Base-by-base conservation (phyloP, 1,284 basidiomycete species). In the Ustilago shanxiensis region DNA sequence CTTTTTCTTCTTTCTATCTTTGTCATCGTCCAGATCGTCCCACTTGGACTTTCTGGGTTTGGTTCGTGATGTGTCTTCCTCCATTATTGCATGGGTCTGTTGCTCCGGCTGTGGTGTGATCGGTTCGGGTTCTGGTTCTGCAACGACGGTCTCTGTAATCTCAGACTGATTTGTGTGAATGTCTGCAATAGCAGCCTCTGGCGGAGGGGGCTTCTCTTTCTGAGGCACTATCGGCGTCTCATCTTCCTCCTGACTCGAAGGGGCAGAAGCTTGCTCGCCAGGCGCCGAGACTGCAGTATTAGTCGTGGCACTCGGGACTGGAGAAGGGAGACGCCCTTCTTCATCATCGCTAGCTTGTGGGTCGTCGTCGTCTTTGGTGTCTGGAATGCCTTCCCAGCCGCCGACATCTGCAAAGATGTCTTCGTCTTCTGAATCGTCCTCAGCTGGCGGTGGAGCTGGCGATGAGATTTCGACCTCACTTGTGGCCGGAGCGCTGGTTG, bases 351-450 rank as follows among this genome's bases (percentile, higher is more conserved):
- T 28, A 14, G 83, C 82, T 1, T 77, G 69, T 16, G 77, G 77
- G 11, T 79, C 82, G 14, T 80, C 83, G n/a, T 76, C 77, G 11
- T 70, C 79, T 1, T 74, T 79, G 0, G 22, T 16, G 14, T 75
- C 79, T 3, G 61, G 66, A 8, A 90, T 83, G 53, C 92, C 93
- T 58, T 91, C 88, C 85, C 96, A 97, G 47, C 94, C 93, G 9
- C 92, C 94, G 1, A 90, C 93, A 57, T 89, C 94, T 1, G 91
- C 93, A 85, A 97, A 97, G 62, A 96, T 96, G 67, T 89, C 88
- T n/a, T 88, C 78, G 1, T 71, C 61, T 13, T 70, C 59, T 9
- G 53, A 55, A 7, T 55, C 35, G 22, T 49, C 44, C 24, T 22
- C 47, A 26, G 4, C 14, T 49, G 9, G 47, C 28, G 22, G 44